Evolutionary conservation across 805 yeast species (phyloP).

Genomic region (Wickerhamiella azyma): DNA sequence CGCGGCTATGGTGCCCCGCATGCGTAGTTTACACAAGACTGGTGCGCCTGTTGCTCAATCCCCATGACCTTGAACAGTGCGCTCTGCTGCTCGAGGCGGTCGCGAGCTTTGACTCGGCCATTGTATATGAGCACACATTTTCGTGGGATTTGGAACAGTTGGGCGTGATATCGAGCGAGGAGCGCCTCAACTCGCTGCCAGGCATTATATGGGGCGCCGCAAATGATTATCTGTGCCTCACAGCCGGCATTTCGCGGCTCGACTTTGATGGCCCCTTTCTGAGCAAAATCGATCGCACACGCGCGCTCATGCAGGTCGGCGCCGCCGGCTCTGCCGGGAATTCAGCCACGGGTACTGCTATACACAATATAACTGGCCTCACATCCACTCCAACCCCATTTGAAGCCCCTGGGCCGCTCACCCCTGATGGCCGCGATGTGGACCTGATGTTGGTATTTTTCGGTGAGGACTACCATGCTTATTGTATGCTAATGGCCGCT

Average conservation of each 20-base stretch:
- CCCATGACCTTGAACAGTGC: not conserved
- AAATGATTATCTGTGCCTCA: not conserved
- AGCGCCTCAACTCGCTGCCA: not conserved
- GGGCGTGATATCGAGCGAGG: not conserved
- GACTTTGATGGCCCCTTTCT: not conserved
- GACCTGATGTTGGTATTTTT: not conserved
- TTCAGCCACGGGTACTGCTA: too few relatives aligned
- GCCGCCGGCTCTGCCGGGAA: not conserved
- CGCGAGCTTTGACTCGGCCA: not conserved
- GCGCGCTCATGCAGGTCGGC: not conserved
- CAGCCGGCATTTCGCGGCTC: not conserved
- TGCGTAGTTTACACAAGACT: constrained; percentile 1
- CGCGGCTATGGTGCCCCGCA: constrained; percentile 5
- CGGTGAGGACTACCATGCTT: not conserved
- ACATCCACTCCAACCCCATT: too few relatives aligned
- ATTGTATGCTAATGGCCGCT: not conserved
- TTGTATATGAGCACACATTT: not conserved
- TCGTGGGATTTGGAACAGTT: not conserved
- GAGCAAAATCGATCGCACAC: not conserved
- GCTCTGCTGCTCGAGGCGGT: not conserved
- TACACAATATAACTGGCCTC: too few relatives aligned
- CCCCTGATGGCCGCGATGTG: not conserved
- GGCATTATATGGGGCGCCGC: constrained; percentile 1
- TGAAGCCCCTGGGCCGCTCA: not conserved
- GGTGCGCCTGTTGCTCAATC: not conserved